Conservation (phyloP, 345 rosid genomes). For the Dipteronia dyeriana region DNA sequence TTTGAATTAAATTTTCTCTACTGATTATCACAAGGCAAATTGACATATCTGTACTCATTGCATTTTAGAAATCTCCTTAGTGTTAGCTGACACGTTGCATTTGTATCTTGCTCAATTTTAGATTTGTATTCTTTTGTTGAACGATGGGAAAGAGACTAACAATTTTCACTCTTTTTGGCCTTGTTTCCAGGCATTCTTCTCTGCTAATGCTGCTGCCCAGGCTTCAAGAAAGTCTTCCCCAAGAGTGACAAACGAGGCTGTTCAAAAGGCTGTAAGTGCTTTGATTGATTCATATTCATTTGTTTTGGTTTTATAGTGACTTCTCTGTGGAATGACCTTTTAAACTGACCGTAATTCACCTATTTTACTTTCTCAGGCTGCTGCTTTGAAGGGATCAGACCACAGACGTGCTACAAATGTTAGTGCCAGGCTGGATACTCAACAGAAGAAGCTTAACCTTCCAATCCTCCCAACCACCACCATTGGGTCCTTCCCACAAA, state of each 20-base stretch:
- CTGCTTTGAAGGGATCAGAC: slow-evolving; percentile 88
- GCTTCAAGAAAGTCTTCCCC: slow-evolving; percentile 93
- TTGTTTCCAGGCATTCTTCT: slow-evolving; percentile 64
- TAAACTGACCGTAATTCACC: slow-evolving; percentile 2
- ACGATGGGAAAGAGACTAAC: not conserved
- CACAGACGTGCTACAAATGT: slow-evolving; percentile 92
- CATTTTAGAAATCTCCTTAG: not conserved
- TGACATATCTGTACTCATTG: not conserved
- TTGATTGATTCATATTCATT: slow-evolving; percentile 10
- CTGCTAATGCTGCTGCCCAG: slow-evolving; percentile 78
- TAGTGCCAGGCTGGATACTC: slow-evolving; percentile 85
- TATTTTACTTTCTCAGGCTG: slow-evolving; percentile 63
- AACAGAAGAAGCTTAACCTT: slow-evolving; percentile 95
- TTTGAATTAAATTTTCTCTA: not conserved
- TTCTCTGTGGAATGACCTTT: not conserved
- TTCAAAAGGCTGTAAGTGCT: slow-evolving; percentile 88
- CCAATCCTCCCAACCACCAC: slow-evolving; percentile 97
- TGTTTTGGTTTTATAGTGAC: not conserved
- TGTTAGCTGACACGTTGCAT: not conserved
- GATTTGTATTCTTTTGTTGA: not conserved
- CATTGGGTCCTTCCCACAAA: slow-evolving; percentile 97
- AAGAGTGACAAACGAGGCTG: slow-evolving; percentile 86
- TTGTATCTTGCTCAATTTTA: not conserved
- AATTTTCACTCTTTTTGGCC: slow-evolving; percentile 11
- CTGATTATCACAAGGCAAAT: not conserved